Evolutionary conservation across 1,284 basidiomycete species (phyloP).

Genomic region (Trametes pubescens): DNA sequence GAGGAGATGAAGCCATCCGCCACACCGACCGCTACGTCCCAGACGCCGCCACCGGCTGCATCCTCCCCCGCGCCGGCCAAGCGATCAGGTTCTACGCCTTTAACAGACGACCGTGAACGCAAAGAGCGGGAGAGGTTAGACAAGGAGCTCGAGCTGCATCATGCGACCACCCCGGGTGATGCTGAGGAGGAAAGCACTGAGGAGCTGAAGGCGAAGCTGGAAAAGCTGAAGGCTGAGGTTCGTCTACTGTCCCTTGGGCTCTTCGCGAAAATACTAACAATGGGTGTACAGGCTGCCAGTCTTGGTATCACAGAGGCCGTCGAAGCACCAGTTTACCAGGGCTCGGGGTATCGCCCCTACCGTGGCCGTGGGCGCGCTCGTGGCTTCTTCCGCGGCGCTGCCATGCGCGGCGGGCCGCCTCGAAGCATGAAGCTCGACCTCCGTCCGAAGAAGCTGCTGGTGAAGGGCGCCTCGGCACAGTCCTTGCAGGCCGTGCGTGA

Average conservation of each 20-base stretch:
- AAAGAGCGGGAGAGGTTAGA: conserved; percentile 73
- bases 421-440: conserved; percentile 92
- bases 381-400: conserved; percentile 63
- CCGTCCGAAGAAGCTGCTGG: conserved; percentile 81
- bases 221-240: conserved; percentile 85
- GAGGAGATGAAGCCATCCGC: conserved; percentile 75
- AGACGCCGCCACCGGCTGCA: conserved; percentile 40
- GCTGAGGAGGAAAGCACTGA: conserved; percentile 67
- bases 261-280: conserved; percentile 14
- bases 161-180: conserved; percentile 48
- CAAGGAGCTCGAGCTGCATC: conserved; percentile 77
- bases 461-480: conserved; percentile 72
- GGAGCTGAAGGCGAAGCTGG: conserved; percentile 81
- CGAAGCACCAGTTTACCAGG: conserved; percentile 43
- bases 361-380: conserved; percentile 68
- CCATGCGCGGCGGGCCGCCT: conserved; percentile 68
- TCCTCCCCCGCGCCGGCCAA: conserved; percentile 27
- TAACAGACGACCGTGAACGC: conserved; percentile 54
- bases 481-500: conserved; percentile 70
- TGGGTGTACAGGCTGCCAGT: conserved; percentile 67
- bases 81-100: conserved; percentile 41
- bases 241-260: conserved; percentile 5
- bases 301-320: conserved; percentile 71
- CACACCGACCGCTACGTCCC: conserved; percentile 41
- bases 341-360: conserved; percentile 66